These are phyloP conservation scores for Panicum miliaceum DNA, from an alignment of 176 grass and related monocot species.

Conservation along the genomic window DNA sequence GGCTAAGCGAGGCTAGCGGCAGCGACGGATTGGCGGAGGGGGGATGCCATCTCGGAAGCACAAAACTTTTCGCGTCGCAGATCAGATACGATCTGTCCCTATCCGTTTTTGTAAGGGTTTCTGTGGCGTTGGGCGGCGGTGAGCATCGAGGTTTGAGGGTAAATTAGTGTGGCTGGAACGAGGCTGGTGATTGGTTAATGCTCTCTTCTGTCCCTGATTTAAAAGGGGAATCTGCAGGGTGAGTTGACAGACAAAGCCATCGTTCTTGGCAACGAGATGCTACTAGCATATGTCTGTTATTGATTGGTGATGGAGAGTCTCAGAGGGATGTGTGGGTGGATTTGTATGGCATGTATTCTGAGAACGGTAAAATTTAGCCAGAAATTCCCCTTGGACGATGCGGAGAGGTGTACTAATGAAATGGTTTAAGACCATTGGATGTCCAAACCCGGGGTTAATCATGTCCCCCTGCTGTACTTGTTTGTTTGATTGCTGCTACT, in stretches of 20 bases:
- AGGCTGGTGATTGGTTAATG: background rate
- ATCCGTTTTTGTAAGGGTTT: slow-evolving; percentile 11
- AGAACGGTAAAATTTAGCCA: background rate
- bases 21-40: background rate
- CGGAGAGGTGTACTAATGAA: background rate
- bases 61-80: background rate
- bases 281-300: background rate
- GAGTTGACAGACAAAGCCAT: slow-evolving; percentile 30
- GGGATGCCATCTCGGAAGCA: background rate
- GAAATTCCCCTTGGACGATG: slow-evolving; percentile 21
- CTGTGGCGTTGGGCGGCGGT: background rate
- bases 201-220: background rate
- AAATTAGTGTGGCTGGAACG: background rate
- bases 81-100: slow-evolving; percentile 11
- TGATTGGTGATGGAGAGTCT: background rate
- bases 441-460: background rate
- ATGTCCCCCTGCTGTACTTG: background rate
- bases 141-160: background rate
- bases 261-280: slow-evolving; percentile 18
- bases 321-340: background rate
- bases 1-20: too few relatives aligned
- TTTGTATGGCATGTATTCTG: background rate
- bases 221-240: background rate
- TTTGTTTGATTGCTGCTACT: background rate
- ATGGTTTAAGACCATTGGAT: background rate